Evolutionary conservation across 768 basidiomycete genomes (phyloP).

Genomic region (Lactifluus pinguis): DNA sequence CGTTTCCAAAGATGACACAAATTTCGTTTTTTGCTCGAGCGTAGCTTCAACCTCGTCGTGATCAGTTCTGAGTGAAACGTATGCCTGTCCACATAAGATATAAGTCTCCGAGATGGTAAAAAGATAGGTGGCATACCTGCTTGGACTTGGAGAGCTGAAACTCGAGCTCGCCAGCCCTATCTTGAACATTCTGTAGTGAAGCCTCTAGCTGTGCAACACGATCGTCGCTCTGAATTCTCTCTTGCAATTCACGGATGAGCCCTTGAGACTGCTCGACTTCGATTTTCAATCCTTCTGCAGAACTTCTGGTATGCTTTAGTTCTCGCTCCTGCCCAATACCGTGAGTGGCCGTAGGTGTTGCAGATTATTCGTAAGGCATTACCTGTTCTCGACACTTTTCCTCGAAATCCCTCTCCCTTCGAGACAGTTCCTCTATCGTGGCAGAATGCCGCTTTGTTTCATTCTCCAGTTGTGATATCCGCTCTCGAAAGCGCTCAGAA

Average conservation of each 20-base stretch:
- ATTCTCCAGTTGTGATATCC: slow-evolving; percentile 35
- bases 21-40: slow-evolving; percentile 32
- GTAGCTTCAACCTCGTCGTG: slow-evolving; percentile 46
- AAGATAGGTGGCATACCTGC: slow-evolving; percentile 41
- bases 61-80: slow-evolving; percentile 50
- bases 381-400: slow-evolving; percentile 48
- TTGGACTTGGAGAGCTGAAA: slow-evolving; percentile 72
- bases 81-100: slow-evolving; percentile 34
- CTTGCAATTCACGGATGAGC: slow-evolving; percentile 62
- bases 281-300: slow-evolving; percentile 42
- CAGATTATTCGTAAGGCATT: not conserved
- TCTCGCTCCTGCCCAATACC: slow-evolving; percentile 55
- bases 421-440: slow-evolving; percentile 35
- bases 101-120: not conserved
- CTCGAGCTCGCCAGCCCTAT: slow-evolving; percentile 76
- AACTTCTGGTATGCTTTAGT: slow-evolving; percentile 51
- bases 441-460: slow-evolving; percentile 31
- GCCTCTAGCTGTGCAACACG: slow-evolving; percentile 65
- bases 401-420: slow-evolving; percentile 45
- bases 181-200: slow-evolving; percentile 68
- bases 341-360: not conserved
- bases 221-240: slow-evolving; percentile 78
- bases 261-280: slow-evolving; percentile 47
- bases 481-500: slow-evolving; percentile 20
- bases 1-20: slow-evolving; percentile 39